Evolutionary conservation across 176 grass and related monocot genomes (phyloP).

Genomic region (Zea luxurians): DNA sequence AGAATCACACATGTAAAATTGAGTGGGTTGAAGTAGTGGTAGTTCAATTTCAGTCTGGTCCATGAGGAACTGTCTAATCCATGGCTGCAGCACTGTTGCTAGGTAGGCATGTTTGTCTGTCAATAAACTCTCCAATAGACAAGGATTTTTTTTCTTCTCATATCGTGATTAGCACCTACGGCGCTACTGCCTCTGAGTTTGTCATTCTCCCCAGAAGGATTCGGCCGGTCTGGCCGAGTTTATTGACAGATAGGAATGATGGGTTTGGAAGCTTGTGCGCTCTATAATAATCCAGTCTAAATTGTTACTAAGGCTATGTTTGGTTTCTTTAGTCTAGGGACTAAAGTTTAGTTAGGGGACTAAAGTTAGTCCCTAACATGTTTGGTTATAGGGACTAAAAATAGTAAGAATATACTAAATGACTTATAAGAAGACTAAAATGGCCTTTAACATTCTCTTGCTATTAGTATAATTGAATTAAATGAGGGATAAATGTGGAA

Average conservation of each 20-base stretch:
- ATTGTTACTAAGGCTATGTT: too few species aligned
- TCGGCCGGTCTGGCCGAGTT: not conserved
- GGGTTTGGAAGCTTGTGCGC: conserved; percentile 41
- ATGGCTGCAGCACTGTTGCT: not conserved
- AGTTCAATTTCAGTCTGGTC: conserved; percentile 16
- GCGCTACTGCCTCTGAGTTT: conserved; percentile 25
- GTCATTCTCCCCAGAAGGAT: conserved; percentile 44
- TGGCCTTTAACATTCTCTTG: too few species aligned
- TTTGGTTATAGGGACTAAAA: too few species aligned
- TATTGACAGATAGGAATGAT: conserved; percentile 22
- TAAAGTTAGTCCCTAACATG: too few species aligned
- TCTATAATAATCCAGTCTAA: conserved; percentile 15
- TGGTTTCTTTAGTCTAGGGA: too few species aligned
- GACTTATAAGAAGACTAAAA: too few species aligned
- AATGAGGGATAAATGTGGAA: too few species aligned
- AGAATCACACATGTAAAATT: not conserved
- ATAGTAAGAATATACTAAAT: too few species aligned
- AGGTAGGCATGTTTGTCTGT: not conserved
- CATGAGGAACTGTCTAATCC: conserved; percentile 17
- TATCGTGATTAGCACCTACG: conserved; percentile 16
- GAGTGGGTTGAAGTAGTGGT: not conserved
- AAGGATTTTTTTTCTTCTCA: not conserved
- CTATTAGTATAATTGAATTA: too few species aligned
- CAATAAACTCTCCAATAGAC: conserved; percentile 35
- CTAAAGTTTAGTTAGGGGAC: too few species aligned